Evolutionary conservation across 495 filamentous ascomycete species (phyloP).

Genomic region (Aspergillus olivimuriae): DNA sequence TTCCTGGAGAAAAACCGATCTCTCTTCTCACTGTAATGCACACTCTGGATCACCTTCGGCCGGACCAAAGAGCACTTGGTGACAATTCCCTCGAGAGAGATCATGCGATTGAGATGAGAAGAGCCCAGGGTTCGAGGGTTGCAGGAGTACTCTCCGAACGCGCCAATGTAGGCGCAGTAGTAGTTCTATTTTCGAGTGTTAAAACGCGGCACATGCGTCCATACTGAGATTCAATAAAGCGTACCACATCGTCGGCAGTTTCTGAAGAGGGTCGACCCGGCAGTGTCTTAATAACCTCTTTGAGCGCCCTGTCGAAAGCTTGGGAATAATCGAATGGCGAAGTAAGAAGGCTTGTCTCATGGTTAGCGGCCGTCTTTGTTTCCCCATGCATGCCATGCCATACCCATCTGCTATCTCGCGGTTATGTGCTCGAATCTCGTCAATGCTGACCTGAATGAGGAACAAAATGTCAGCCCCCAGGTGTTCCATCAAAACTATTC

Average conservation of each 20-base stretch:
- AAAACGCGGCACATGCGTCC: no score
- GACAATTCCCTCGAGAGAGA: constrained; percentile 96
- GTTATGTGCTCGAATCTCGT: constrained; percentile 89
- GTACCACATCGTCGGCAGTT: constrained; percentile 54
- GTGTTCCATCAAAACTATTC: no score
- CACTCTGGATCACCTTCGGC: constrained; percentile 95
- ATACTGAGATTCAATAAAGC: constrained; percentile 10
- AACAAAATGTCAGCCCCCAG: constrained; percentile 17
- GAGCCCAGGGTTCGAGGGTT: constrained; percentile 92
- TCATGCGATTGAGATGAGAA: constrained; percentile 85
- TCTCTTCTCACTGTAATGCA: constrained; percentile 86
- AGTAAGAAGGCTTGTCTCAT: constrained; percentile 54
- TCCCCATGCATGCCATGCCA: neutral
- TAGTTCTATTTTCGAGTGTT: no score
- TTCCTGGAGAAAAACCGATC: constrained; percentile 76
- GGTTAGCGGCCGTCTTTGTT: constrained; percentile 3
- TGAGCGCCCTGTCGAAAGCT: constrained; percentile 85
- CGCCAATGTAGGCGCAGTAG: constrained; percentile 92
- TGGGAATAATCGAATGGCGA: constrained; percentile 81
- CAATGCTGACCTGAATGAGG: constrained; percentile 70
- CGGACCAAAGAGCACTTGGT: constrained; percentile 92
- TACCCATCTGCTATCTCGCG: constrained; percentile 81
- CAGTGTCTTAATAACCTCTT: constrained; percentile 76
- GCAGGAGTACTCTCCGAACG: constrained; percentile 90
- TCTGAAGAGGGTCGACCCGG: constrained; percentile 54